phyloP scores from a whole-genome alignment of 2,329 filamentous ascomycete genomes.

The Xylariaceae sp. region DNA sequence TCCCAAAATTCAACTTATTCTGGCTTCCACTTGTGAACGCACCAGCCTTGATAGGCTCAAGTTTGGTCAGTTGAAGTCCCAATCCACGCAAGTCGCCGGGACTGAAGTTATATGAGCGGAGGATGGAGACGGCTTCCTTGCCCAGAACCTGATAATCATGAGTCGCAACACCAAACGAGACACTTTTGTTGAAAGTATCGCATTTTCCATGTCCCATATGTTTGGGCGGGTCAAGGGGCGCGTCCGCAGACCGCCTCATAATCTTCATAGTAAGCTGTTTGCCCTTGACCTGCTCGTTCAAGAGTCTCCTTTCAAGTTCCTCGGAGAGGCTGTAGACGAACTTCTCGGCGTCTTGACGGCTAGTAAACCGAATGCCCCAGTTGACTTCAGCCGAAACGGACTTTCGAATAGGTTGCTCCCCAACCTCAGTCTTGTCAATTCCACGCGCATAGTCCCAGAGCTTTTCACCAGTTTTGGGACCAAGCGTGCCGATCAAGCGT shows the following conservation, averaged over 20 bases:
- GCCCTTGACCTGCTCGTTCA: slow-evolving; percentile 81
- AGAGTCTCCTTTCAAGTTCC: slow-evolving; percentile 73
- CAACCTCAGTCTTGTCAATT: slow-evolving; percentile 80
- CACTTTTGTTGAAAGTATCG: slow-evolving; percentile 87
- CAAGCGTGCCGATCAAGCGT: slow-evolving; percentile 64
- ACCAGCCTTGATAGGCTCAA: slow-evolving; percentile 68
- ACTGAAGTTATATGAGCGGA: slow-evolving; percentile 76
- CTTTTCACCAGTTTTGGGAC: slow-evolving; percentile 88
- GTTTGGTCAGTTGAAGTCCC: slow-evolving; percentile 87
- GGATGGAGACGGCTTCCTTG: slow-evolving; percentile 77
- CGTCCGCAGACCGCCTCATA: slow-evolving; percentile 80
- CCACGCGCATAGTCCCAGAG: slow-evolving; percentile 87
- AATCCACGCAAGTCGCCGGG: slow-evolving; percentile 91
- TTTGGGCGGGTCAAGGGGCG: slow-evolving; percentile 85
- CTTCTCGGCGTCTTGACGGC: slow-evolving; percentile 85
- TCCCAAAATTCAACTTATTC: slow-evolving; percentile 67
- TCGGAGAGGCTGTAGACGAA: slow-evolving; percentile 81
- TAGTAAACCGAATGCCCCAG: slow-evolving; percentile 95
- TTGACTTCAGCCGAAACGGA: slow-evolving; percentile 97
- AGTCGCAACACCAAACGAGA: slow-evolving; percentile 76
- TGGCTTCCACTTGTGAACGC: slow-evolving; percentile 69
- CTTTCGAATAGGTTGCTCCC: slow-evolving; percentile 78
- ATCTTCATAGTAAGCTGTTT: slow-evolving; percentile 89
- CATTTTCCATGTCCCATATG: slow-evolving; percentile 94
- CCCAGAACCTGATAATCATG: slow-evolving; percentile 65